Evolutionary conservation across 179 eudicot species (phyloP), one percentile per base, ranked within the genome.

Genomic region (Heliamphora pulchella): DNA sequence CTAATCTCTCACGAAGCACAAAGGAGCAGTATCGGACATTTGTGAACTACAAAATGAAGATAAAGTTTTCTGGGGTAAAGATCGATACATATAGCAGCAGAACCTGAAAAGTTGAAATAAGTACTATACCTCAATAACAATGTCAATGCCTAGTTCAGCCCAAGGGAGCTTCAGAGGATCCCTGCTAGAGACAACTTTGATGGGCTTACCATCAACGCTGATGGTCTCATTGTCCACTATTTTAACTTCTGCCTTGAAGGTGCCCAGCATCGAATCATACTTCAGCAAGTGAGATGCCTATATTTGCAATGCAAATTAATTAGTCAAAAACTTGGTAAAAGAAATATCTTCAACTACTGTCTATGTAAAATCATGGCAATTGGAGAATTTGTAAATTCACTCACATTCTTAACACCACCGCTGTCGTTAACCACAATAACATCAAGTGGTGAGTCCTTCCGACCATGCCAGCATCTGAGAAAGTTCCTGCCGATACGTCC

Each of bases 401-500:
- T 88, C 80, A 96, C 99, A 63, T 92, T 96, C 87, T 87, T 96
- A 63, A 96, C 99, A 88, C 99, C 99, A 20, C 98, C 99, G 50
- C 97, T 96, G 94, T 96, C 99, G 48, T 96, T 96, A 80, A 96
- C 91, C 53, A 96, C 98, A 5, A 96, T 74, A 1, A 96, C 99
- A 5, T 96, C 99, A n/a, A 96, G 87, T 18, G 99, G 99, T 43
- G 99, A 96, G 84, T 96, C 81, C 82, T 94, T 87, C 61, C 99
- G 92, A 2, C 97, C 98, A 57, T 96, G 99, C 99, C 98, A 96
- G 89, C 99, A 96, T 69, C 99, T 83, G 55, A 96, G 97, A 86
- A 96, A 96, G 91, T 96, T 96, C 87, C 99, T 88, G 17, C 99
- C 99, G 46, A 96, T 96, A 17, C 99, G 92, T 47, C 99, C 99